These are phyloP conservation scores for Gossypium longicalyx DNA, from an alignment of 345 rosid genomes.

Conservation along the genomic window DNA sequence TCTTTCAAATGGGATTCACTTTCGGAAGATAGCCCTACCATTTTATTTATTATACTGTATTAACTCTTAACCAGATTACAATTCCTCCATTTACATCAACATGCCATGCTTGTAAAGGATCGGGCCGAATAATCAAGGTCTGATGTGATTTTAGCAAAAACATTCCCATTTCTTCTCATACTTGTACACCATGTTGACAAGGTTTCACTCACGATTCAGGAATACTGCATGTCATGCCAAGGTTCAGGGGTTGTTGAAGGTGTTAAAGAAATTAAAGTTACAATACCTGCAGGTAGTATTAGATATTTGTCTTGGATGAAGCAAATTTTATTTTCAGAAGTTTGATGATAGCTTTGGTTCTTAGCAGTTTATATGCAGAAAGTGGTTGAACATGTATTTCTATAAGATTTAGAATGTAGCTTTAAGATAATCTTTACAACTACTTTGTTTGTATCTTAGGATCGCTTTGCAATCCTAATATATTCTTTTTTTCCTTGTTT, in stretches of 20 bases:
- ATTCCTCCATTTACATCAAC: conserved; percentile 89
- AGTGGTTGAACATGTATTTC: conserved; percentile 7
- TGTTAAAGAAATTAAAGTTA: conserved; percentile 58
- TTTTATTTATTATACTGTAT: conserved; percentile 2
- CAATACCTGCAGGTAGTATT: conserved; percentile 70
- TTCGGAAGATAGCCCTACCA: conserved; percentile 7
- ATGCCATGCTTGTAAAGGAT: conserved; percentile 73
- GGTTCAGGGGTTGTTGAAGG: conserved; percentile 84
- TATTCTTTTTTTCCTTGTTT: neutral
- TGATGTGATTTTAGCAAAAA: conserved; percentile 17
- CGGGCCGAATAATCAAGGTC: conserved; percentile 69
- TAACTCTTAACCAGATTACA: conserved; percentile 54
- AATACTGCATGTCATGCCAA: conserved; percentile 57
- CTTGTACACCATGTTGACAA: neutral
- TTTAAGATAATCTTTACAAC: conserved; percentile 6
- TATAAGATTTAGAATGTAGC: conserved; percentile 3
- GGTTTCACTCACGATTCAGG: conserved; percentile 40
- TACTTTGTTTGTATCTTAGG: neutral
- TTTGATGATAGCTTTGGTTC: conserved; percentile 7
- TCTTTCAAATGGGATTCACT: conserved; percentile 12
- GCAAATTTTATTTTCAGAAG: neutral
- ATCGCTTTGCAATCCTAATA: neutral
- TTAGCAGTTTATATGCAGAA: conserved; percentile 11
- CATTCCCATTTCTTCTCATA: neutral
- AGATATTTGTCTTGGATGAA: conserved; percentile 20